Percentiles rank a stretch among this genome's conserved stretches.
phyloP scores from a whole-genome alignment of 1,139 yeast species.

The Geotrichum phurueaensis region DNA sequence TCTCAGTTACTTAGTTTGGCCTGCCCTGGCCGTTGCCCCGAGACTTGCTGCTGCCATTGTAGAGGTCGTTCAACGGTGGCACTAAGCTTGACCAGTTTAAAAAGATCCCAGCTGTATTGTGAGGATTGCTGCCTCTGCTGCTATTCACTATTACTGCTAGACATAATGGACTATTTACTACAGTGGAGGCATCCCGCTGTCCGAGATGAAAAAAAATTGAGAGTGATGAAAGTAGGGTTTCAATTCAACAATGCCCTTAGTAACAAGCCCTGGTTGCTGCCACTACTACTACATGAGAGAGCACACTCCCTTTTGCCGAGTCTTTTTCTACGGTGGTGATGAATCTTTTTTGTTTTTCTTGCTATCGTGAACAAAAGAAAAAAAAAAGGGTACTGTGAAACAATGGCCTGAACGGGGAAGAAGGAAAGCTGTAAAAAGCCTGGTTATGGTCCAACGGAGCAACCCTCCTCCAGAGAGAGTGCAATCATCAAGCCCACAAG shows the following conservation, averaged over 20 bases:
- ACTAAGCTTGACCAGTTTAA: not conserved
- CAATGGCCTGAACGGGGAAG: not conserved
- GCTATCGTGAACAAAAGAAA: not conserved
- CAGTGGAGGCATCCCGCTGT: not conserved
- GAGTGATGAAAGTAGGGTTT: not conserved
- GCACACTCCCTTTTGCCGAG: not conserved
- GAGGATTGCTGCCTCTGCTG: not conserved
- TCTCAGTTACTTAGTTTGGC: not conserved
- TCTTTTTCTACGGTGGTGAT: not conserved
- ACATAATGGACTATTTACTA: not conserved
- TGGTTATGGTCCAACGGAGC: not conserved
- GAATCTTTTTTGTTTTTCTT: not conserved
- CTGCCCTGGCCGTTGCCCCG: not conserved
- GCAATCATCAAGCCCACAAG: no score
- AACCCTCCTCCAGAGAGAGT: no score
- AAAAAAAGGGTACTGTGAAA: not conserved
- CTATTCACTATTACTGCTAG: not conserved
- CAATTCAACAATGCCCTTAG: no score
- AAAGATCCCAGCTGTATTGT: not conserved
- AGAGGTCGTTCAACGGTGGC: not conserved
- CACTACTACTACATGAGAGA: not conserved
- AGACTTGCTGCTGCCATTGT: not conserved
- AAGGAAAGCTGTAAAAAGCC: no score
- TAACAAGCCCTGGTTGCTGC: no score
- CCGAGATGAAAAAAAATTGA: no score